phyloP scores from a whole-genome alignment of 495 filamentous ascomycete species.

The Hyaloscypha finlandica region DNA sequence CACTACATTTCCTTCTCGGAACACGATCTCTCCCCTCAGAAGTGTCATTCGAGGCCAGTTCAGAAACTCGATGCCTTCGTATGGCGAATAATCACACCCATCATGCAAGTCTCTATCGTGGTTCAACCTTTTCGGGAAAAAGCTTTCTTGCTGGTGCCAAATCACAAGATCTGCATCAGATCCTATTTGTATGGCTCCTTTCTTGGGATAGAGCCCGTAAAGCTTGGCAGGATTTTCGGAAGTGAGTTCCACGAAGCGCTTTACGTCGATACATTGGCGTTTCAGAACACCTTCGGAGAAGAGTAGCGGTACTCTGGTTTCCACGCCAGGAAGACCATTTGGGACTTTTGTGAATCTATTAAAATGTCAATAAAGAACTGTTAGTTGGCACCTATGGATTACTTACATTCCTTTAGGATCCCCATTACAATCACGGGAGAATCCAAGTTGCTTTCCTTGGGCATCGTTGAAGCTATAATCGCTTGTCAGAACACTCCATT shows the following conservation, averaged over 20 bases:
- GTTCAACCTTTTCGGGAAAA: background rate
- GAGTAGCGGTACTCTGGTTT: background rate
- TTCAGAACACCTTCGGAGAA: background rate
- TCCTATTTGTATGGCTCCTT: background rate
- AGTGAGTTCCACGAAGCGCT: background rate
- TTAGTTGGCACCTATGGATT: background rate
- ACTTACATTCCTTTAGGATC: conserved; percentile 3
- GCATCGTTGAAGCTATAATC: background rate
- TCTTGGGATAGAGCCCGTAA: background rate
- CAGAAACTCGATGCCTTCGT: background rate
- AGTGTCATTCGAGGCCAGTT: background rate
- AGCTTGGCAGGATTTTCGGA: background rate
- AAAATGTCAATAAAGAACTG: background rate
- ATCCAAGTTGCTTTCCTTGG: conserved; percentile 1
- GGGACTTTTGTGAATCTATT: background rate
- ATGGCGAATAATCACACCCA: background rate
- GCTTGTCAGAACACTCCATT: background rate
- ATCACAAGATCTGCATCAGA: background rate
- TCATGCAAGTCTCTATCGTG: background rate
- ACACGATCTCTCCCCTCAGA: background rate
- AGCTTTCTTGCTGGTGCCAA: background rate
- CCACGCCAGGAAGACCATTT: background rate
- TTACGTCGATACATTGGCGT: background rate
- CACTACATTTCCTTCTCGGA: background rate
- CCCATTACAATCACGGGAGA: background rate